Evolutionary conservation across 1,284 basidiomycete genomes (phyloP).

Genomic region (Rhodotorula sp.): DNA sequence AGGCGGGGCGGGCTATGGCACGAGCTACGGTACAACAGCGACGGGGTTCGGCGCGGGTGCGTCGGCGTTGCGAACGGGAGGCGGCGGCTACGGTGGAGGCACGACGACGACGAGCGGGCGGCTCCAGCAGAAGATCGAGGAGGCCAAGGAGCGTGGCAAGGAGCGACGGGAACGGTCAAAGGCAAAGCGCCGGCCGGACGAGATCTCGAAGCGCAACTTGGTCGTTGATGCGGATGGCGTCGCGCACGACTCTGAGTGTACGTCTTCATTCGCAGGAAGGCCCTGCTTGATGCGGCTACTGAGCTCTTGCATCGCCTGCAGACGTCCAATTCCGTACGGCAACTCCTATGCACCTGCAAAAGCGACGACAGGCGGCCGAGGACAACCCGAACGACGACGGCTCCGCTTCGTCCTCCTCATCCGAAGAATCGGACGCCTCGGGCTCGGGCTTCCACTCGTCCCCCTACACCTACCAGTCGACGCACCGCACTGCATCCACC

Average conservation of each 20-base stretch:
- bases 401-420: constrained; percentile 30
- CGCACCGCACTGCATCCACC: constrained; percentile 31
- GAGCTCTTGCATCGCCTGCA: not conserved
- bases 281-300: not conserved
- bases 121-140: constrained; percentile 34
- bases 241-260: constrained; percentile 41
- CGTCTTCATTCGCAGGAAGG: not conserved
- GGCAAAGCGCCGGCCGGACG: constrained; percentile 25
- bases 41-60: not conserved
- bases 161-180: constrained; percentile 29
- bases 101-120: constrained; percentile 12
- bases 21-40: not conserved
- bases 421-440: constrained; percentile 11
- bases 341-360: constrained; percentile 29
- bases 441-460: constrained; percentile 29
- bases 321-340: constrained; percentile 40
- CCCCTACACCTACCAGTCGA: constrained; percentile 42
- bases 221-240: constrained; percentile 35
- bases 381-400: constrained; percentile 31
- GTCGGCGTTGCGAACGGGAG: not conserved
- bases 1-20: not conserved
- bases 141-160: constrained; percentile 33
- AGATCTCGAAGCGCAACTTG: constrained; percentile 26
- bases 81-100: constrained; percentile 19
- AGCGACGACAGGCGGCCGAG: constrained; percentile 5